Percentiles rank a stretch among this genome's conserved stretches.
phyloP scores from a whole-genome alignment of 371 early-diverging fungal genomes.

The Mortierella sp. region DNA sequence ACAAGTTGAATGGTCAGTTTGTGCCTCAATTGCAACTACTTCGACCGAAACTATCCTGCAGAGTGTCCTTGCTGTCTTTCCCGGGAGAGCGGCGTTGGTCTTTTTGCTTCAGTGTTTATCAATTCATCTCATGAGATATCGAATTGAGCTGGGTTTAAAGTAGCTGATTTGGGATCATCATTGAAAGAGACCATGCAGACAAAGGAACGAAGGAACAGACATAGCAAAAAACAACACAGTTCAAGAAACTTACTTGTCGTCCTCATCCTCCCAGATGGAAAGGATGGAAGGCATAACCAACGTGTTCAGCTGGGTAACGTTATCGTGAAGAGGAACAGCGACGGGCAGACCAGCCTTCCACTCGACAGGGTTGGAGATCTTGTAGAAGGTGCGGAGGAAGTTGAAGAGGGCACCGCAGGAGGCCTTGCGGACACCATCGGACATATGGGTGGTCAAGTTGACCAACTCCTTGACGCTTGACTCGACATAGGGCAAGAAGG shows the following conservation, averaged over 20 bases:
- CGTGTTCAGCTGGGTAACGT: slow-evolving; percentile 77
- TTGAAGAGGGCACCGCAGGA: slow-evolving; percentile 78
- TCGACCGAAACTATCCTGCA: background rate
- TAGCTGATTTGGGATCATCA: slow-evolving; percentile 46
- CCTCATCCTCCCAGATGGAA: slow-evolving; percentile 84
- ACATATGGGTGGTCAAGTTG: slow-evolving; percentile 76
- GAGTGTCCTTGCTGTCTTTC: background rate
- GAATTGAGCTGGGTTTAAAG: slow-evolving; percentile 57
- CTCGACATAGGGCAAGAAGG: slow-evolving; percentile 89
- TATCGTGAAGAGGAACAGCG: slow-evolving; percentile 76
- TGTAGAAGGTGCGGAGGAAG: slow-evolving; percentile 82
- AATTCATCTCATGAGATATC: slow-evolving; percentile 49
- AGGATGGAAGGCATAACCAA: slow-evolving; percentile 79
- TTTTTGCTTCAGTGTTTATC: slow-evolving; percentile 35
- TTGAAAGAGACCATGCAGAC: background rate
- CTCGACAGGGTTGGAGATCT: slow-evolving; percentile 70
- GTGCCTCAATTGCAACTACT: background rate
- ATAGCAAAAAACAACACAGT: background rate
- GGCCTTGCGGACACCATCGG: slow-evolving; percentile 89
- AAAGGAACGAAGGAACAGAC: background rate
- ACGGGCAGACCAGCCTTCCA: slow-evolving; percentile 82
- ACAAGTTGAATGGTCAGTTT: background rate
- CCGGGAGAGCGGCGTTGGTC: background rate
- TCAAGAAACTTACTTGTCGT: slow-evolving; percentile 67
- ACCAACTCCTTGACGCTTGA: slow-evolving; percentile 73